Conservation (phyloP, 768 basidiomycete genomes). For the Leucosporidium scottii region DNA sequence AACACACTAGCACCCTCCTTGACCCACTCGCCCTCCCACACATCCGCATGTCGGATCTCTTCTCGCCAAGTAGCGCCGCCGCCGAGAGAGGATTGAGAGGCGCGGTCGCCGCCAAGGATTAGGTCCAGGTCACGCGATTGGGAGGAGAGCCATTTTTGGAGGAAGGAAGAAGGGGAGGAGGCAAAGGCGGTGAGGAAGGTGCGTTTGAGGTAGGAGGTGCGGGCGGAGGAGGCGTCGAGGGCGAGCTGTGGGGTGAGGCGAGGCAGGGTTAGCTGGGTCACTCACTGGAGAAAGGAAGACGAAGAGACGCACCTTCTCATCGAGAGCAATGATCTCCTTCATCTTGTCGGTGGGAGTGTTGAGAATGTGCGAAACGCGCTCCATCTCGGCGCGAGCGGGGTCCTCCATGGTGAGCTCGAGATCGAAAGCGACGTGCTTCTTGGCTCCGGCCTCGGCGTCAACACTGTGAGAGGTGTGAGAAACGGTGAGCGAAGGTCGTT, state of each 20-base stretch:
- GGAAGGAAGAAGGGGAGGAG: not conserved
- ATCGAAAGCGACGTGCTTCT: constrained; percentile 13
- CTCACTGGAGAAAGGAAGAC: not conserved
- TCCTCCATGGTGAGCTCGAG: not conserved
- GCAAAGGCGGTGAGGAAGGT: constrained; percentile 9
- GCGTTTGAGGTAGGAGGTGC: not conserved
- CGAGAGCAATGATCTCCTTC: constrained; percentile 3
- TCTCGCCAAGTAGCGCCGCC: not conserved
- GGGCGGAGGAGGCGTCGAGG: not conserved
- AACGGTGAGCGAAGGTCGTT: not conserved
- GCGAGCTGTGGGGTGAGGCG: not conserved
- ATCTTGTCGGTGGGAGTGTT: not conserved
- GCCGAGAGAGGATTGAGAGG: not conserved
- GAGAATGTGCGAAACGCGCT: not conserved
- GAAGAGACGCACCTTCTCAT: constrained; percentile 14
- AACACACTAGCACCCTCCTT: constrained; percentile 2
- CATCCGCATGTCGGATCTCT: not conserved
- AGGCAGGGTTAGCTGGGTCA: not conserved
- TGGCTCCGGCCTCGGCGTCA: not conserved
- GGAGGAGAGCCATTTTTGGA: not conserved
- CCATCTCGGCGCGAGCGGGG: constrained; percentile 5
- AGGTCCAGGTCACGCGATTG: not conserved
- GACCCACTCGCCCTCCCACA: constrained; percentile 3
- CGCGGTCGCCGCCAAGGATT: not conserved
- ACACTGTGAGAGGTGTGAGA: not conserved